Base-by-base conservation (phyloP, 768 basidiomycete genomes). In the Hysterangium stoloniferum region DNA sequence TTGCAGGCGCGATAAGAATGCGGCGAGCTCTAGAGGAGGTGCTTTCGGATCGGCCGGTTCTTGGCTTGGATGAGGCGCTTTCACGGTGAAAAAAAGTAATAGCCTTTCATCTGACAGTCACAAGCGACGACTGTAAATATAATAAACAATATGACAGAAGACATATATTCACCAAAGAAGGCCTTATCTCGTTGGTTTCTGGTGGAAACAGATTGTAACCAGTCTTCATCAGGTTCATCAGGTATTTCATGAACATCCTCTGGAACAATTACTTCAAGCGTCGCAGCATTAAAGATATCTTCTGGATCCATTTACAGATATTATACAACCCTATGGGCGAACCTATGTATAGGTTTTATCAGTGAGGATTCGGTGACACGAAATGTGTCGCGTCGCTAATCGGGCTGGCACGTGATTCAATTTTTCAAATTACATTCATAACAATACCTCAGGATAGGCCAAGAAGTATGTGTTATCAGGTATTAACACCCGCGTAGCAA, bases 1-100 rank as follows among this genome's bases (percentile, higher is more conserved):
- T 66, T 93, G 84, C 6, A 85, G 65, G 62, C 84, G 83, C 2
- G 78, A 66, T 35, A 90, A 69, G 59, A 86, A 79, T 5, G 76
- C 65, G 6, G 86, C 68, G 25, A 89, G 66, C 20, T 58, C 32
- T 3, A 60, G 40, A 1, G 73, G 70, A 5, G 57, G 54, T 25
- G 55, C 17, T 62, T 54, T 37, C 33, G 68, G 59, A 4, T 60
- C 57, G 4, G 71, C 66, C 44, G 71, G 67, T 4, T 56, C 53
- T 8, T 52, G 31, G 33, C 46, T 29, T 11, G 56, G 34, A 17
- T 58, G 35, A 13, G 65, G 62, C 22, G 68, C 53, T 11, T 58
- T 66, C 32, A 68, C 50, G 27, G 58, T 53, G 17, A 71, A 56
- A 27, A 68, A 47, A 47, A 66, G 53, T 57, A 64, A 40, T 50